Conservation (phyloP, 1,139 yeast genomes). For the Protomyces inundatus region DNA sequence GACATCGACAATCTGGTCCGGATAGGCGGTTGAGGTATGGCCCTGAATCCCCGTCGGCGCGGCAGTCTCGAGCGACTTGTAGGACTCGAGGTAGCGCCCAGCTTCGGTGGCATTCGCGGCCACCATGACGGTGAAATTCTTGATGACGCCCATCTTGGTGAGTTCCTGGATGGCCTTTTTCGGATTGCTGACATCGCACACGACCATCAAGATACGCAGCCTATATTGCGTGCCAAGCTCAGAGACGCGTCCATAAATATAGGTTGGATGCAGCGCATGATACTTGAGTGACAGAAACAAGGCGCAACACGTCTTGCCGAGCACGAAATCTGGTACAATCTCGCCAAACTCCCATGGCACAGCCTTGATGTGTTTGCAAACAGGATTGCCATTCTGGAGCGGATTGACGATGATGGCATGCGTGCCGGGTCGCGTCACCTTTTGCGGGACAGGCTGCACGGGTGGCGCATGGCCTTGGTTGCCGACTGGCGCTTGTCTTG, state of each 20-base stretch:
- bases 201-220: constrained; percentile 60
- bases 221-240: constrained; percentile 49
- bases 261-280: constrained; percentile 80
- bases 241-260: constrained; percentile 64
- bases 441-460: constrained; percentile 25
- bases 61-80: constrained; percentile 38
- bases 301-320: constrained; percentile 62
- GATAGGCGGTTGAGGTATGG: constrained; percentile 45
- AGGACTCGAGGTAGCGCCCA: constrained; percentile 57
- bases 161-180: constrained; percentile 64
- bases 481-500: not conserved
- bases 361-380: constrained; percentile 47
- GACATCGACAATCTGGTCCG: constrained; percentile 49
- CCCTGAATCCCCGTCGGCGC: constrained; percentile 45
- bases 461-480: not conserved
- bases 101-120: constrained; percentile 87
- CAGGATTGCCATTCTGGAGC: constrained; percentile 56
- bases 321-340: constrained; percentile 54
- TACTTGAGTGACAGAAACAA: constrained; percentile 70
- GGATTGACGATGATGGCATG: constrained; percentile 46
- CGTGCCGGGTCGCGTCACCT: constrained; percentile 28
- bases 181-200: constrained; percentile 73
- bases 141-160: constrained; percentile 63
- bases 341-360: constrained; percentile 51
- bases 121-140: constrained; percentile 63